phyloP scores from a whole-genome alignment of 1,284 basidiomycete genomes.

The Apiotrichum siamense region DNA sequence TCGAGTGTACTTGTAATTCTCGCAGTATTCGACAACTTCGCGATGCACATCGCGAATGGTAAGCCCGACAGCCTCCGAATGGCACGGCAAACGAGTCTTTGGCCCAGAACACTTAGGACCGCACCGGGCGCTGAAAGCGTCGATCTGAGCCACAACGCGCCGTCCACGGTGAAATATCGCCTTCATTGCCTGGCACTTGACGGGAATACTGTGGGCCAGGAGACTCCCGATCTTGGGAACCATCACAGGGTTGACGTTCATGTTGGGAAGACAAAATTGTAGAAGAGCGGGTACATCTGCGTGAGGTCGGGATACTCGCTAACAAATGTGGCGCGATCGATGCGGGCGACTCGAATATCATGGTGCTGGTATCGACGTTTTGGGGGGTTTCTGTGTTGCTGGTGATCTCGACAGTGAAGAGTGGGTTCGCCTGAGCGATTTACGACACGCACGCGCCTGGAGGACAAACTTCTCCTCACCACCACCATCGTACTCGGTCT shows the following conservation, averaged over 20 bases:
- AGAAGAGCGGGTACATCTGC: constrained; percentile 44
- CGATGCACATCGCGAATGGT: constrained; percentile 42
- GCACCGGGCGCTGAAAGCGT: constrained; percentile 41
- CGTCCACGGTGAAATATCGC: constrained; percentile 40
- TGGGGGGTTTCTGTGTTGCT: too few relatives aligned
- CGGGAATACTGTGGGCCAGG: constrained; percentile 42
- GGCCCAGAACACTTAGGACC: constrained; percentile 41
- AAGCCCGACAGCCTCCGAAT: constrained; percentile 35
- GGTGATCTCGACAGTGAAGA: too few relatives aligned
- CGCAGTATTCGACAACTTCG: constrained; percentile 46
- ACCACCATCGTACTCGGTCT: too few relatives aligned
- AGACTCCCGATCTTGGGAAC: constrained; percentile 46
- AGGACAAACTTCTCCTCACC: too few relatives aligned
- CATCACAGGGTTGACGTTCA: constrained; percentile 41
- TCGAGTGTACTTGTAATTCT: constrained; percentile 49
- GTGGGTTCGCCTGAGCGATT: too few relatives aligned
- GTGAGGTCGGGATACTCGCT: constrained; percentile 35
- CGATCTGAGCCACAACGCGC: constrained; percentile 41
- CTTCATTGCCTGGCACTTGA: constrained; percentile 37
- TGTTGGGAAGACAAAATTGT: constrained; percentile 42
- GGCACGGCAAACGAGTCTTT: constrained; percentile 32
- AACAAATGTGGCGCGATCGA: constrained; percentile 13
- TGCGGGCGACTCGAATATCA: not conserved
- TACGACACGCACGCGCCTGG: too few relatives aligned
- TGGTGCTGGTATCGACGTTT: not conserved